phyloP scores from a whole-genome alignment of 768 basidiomycete species.

The Leccinum longicurvipes region DNA sequence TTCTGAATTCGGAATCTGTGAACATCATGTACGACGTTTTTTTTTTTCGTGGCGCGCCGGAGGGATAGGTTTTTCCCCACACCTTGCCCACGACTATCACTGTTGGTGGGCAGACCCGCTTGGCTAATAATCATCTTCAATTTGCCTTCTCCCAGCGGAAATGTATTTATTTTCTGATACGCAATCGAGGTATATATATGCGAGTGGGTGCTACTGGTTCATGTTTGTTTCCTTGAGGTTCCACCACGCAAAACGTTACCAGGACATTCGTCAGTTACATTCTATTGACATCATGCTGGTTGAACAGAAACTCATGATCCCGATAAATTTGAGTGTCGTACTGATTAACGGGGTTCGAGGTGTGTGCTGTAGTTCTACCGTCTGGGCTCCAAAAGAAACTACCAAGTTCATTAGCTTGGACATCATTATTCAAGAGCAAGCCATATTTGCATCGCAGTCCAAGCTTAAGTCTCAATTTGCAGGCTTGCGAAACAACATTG shows the following conservation, averaged over 20 bases:
- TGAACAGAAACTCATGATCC: neutral
- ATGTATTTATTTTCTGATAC: conserved; percentile 2
- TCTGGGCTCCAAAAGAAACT: neutral
- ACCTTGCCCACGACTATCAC: neutral
- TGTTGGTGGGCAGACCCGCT: conserved; percentile 1
- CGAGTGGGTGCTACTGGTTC: neutral
- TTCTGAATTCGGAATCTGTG: conserved; percentile 42
- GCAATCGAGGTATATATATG: neutral
- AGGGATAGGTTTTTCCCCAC: neutral
- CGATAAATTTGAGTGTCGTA: neutral
- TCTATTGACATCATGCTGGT: neutral
- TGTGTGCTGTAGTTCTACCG: neutral
- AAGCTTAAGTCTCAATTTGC: neutral
- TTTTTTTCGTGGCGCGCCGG: neutral
- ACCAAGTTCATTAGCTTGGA: no score
- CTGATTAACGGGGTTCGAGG: neutral
- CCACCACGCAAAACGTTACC: neutral
- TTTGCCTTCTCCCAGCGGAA: neutral
- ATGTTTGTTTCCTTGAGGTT: neutral
- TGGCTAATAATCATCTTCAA: conserved; percentile 10
- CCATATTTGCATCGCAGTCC: no score
- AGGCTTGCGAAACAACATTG: neutral
- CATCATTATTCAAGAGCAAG: no score
- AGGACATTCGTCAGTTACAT: neutral
- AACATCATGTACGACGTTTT: conserved; percentile 4